These are phyloP conservation scores for Pseudohalonectria lignicola DNA, from an alignment of 2,329 filamentous ascomycete species.

Conservation along the genomic window DNA sequence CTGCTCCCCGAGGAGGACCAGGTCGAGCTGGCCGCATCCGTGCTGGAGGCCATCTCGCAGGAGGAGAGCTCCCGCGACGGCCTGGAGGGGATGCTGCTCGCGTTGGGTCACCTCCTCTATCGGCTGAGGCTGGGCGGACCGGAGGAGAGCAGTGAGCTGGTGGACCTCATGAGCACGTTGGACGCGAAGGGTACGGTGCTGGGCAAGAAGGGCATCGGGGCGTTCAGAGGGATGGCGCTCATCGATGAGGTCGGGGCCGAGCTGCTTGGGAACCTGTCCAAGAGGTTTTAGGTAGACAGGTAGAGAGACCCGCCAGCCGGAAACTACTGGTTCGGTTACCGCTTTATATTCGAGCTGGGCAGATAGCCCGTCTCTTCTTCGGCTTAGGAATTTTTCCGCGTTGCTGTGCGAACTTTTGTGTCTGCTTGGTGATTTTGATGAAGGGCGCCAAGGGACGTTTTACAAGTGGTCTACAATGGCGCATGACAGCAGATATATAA, in stretches of 20 bases:
- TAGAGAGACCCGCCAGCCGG: too few species aligned
- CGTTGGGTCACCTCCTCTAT: slow-evolving; percentile 67
- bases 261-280: slow-evolving; percentile 27
- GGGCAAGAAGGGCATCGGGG: slow-evolving; percentile 42
- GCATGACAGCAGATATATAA: too few species aligned
- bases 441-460: too few species aligned
- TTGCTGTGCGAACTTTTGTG: too few species aligned
- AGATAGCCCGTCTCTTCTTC: too few species aligned
- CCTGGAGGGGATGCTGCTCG: slow-evolving; percentile 64
- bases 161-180: slow-evolving; percentile 68
- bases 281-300: too few species aligned
- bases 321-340: too few species aligned
- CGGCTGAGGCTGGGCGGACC: slow-evolving; percentile 48
- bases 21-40: slow-evolving; percentile 69
- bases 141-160: slow-evolving; percentile 48
- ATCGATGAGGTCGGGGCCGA: slow-evolving; percentile 42
- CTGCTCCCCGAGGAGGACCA: slow-evolving; percentile 58
- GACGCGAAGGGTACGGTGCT: slow-evolving; percentile 58
- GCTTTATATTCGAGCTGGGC: too few species aligned
- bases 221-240: slow-evolving; percentile 46
- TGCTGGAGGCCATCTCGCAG: slow-evolving; percentile 60
- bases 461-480: too few species aligned
- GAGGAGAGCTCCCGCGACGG: slow-evolving; percentile 57
- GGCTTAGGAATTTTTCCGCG: too few species aligned
- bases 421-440: too few species aligned